A percentile compares a stretch with the other conserved stretches of the same genome.
phyloP scores from a whole-genome alignment of 805 yeast species.

The Jamesozyma jinghongensis region DNA sequence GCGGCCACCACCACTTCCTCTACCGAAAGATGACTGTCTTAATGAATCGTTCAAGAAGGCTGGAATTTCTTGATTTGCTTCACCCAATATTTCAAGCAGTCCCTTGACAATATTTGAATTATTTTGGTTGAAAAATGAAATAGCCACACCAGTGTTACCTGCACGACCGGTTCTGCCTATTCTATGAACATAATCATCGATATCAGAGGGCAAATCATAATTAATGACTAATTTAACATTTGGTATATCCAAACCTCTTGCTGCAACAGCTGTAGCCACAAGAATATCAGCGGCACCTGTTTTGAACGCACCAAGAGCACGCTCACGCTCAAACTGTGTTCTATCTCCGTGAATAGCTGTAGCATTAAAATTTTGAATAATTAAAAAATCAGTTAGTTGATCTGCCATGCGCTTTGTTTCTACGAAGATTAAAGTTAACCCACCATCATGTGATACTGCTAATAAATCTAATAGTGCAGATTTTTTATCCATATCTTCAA shows the following conservation, averaged over 20 bases:
- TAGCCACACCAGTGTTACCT: constrained; percentile 95
- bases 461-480: constrained; percentile 80
- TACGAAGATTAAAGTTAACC: constrained; percentile 80
- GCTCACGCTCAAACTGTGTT: constrained; percentile 93
- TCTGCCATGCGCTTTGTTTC: constrained; percentile 99
- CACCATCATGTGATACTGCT: constrained; percentile 63
- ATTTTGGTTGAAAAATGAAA: constrained; percentile 93
- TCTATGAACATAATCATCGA: constrained; percentile 97
- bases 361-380: constrained; percentile 83
- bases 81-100: constrained; percentile 72
- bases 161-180: constrained; percentile 99
- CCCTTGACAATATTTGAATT: constrained; percentile 83
- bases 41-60: constrained; percentile 67
- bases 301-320: constrained; percentile 88
- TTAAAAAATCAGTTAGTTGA: constrained; percentile 79
- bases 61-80: constrained; percentile 97
- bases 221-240: constrained; percentile 95
- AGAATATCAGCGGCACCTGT: constrained; percentile 82
- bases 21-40: constrained; percentile 58
- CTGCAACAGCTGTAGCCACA: constrained; percentile 99
- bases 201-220: constrained; percentile 91
- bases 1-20: constrained; percentile 35
- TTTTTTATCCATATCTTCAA: constrained; percentile 87
- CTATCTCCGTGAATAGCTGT: constrained; percentile 99
- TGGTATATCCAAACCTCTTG: constrained; percentile 99